Conservation (phyloP, 305 asterid species). For the Ajuga reptans region DNA sequence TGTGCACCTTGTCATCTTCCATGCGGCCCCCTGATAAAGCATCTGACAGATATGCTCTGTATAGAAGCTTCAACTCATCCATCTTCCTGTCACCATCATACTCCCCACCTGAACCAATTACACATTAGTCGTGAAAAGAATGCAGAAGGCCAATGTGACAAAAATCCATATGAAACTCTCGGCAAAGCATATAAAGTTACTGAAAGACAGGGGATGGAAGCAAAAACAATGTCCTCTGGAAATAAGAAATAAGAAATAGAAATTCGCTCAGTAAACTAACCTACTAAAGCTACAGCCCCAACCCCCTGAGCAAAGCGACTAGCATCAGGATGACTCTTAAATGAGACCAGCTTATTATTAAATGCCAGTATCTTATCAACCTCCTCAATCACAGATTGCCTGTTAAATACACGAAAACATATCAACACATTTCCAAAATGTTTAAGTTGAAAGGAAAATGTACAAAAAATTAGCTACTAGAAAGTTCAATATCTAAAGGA, state of each 20-base stretch:
- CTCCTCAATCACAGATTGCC: slow-evolving; percentile 66
- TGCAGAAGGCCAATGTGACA: slow-evolving; percentile 3
- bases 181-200: background rate
- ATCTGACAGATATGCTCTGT: slow-evolving; percentile 59
- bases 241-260: background rate
- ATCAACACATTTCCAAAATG: background rate
- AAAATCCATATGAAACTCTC: background rate
- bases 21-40: slow-evolving; percentile 75
- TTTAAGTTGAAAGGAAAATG: background rate
- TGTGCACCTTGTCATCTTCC: slow-evolving; percentile 79
- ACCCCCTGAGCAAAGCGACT: slow-evolving; percentile 76
- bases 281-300: slow-evolving; percentile 72
- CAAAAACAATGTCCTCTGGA: background rate
- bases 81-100: slow-evolving; percentile 70
- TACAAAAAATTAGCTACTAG: background rate
- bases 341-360: slow-evolving; percentile 60
- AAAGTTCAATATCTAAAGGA: background rate
- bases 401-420: slow-evolving; percentile 25
- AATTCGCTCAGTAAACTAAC: slow-evolving; percentile 31
- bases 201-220: slow-evolving; percentile 21
- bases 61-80: slow-evolving; percentile 78
- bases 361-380: slow-evolving; percentile 71
- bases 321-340: slow-evolving; percentile 70
- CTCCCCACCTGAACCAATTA: slow-evolving; percentile 61
- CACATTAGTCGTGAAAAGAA: slow-evolving; percentile 24